These are phyloP conservation scores for Ophiostoma triangulosporum DNA, from an alignment of 2,329 filamentous ascomycete species.

Conservation along the genomic window DNA sequence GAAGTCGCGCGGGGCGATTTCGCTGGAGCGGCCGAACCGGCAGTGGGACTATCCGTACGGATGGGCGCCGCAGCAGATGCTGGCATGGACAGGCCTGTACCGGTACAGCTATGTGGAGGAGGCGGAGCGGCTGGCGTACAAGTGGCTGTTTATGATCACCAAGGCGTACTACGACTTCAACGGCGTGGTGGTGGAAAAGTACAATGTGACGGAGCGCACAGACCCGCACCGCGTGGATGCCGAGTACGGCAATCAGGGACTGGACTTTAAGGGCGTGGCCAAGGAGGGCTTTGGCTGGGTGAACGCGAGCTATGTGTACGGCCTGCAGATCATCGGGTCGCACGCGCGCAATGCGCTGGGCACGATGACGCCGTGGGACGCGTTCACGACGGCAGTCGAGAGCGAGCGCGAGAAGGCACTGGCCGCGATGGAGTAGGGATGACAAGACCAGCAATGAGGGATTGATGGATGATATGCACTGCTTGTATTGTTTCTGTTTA, in stretches of 20 bases:
- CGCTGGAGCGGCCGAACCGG: slow-evolving; percentile 75
- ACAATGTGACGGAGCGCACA: slow-evolving; percentile 81
- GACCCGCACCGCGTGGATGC: slow-evolving; percentile 91
- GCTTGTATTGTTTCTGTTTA: background rate
- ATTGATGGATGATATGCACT: background rate
- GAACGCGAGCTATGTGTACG: slow-evolving; percentile 94
- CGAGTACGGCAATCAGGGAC: slow-evolving; percentile 94
- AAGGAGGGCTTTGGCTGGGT: slow-evolving; percentile 99
- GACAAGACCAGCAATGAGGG: background rate
- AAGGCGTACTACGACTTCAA: slow-evolving; percentile 98
- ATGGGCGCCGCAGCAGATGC: slow-evolving; percentile 97
- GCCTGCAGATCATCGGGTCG: slow-evolving; percentile 73
- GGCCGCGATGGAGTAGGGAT: slow-evolving; percentile 25
- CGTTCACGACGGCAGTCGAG: slow-evolving; percentile 57
- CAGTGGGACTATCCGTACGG: slow-evolving; percentile 99
- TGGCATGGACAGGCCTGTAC: slow-evolving; percentile 86
- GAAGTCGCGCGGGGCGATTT: slow-evolving; percentile 68
- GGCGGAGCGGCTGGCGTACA: slow-evolving; percentile 79
- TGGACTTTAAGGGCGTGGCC: slow-evolving; percentile 89
- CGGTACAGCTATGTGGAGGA: slow-evolving; percentile 88
- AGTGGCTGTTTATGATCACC: slow-evolving; percentile 97
- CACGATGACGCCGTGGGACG: slow-evolving; percentile 74
- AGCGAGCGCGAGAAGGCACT: slow-evolving; percentile 40
- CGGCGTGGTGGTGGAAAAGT: slow-evolving; percentile 96
- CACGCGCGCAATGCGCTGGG: slow-evolving; percentile 84